Evolutionary conservation across 2,329 filamentous ascomycete species (phyloP).

Genomic region (Pestalotiopsis sp.): DNA sequence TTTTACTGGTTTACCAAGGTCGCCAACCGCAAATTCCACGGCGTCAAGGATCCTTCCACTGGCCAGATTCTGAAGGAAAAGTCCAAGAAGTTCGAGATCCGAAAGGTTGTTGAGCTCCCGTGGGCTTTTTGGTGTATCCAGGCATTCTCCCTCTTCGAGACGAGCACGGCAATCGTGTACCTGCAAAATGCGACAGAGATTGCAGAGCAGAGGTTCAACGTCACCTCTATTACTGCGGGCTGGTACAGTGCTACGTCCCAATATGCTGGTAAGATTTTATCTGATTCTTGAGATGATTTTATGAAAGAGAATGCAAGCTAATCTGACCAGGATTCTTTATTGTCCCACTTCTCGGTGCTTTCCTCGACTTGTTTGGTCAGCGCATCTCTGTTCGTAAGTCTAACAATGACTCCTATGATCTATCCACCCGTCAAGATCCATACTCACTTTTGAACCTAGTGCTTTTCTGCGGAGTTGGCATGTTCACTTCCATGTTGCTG

Average conservation of each 20-base stretch:
- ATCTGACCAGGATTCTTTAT: slow-evolving; percentile 49
- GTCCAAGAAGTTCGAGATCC: slow-evolving; percentile 57
- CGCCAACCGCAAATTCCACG: slow-evolving; percentile 48
- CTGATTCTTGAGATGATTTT: no score
- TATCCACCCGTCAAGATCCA: neutral
- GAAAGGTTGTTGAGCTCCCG: slow-evolving; percentile 57
- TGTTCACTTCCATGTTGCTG: slow-evolving; percentile 55
- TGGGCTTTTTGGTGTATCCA: slow-evolving; percentile 63
- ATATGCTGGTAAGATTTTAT: slow-evolving; percentile 40
- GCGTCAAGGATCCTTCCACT: slow-evolving; percentile 55
- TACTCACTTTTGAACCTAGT: slow-evolving; percentile 22
- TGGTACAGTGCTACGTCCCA: slow-evolving; percentile 62
- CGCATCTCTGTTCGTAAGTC: slow-evolving; percentile 45
- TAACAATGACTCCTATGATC: neutral
- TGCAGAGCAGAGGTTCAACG: slow-evolving; percentile 60
- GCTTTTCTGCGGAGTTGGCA: slow-evolving; percentile 48
- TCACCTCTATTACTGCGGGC: slow-evolving; percentile 56
- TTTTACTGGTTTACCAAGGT: slow-evolving; percentile 61
- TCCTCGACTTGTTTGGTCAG: slow-evolving; percentile 59
- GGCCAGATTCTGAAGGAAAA: slow-evolving; percentile 62
- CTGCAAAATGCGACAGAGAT: slow-evolving; percentile 62
- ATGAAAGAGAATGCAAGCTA: no score
- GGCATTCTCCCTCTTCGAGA: slow-evolving; percentile 60
- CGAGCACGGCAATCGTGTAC: slow-evolving; percentile 56
- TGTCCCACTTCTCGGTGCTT: slow-evolving; percentile 56